Base-by-base conservation (phyloP, 2,329 filamentous ascomycete genomes). In the Ceratocystis alfenasii region DNA sequence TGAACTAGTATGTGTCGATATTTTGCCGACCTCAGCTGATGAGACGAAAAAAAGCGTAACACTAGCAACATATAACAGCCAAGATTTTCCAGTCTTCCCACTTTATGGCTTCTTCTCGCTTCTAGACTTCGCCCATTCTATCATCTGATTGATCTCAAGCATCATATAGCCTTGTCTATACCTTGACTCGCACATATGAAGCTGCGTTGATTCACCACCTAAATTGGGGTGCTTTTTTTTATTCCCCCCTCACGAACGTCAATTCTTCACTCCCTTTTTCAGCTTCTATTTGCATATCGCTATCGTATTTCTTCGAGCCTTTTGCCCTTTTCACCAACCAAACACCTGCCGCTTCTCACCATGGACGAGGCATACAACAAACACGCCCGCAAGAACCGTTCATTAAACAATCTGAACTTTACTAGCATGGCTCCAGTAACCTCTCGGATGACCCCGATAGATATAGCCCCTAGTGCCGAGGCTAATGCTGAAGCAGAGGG, bases 361-460 rank as follows among this genome's bases (percentile, higher is more conserved):
- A 83, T 86, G 83, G 84, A 86, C 69, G 76, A 80, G 68, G 81
- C 82, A 67, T 85, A 83, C 73, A 83, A 82, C 69, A 83, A 83
- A 69, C 82, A 85, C 72, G 77, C 82, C 64, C 79, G 82, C 68
- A 81, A 81, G 69, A 83, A 84, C 74, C 81, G 80, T 71, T 79
- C 81, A 70, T 85, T 84, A 25, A 78, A 79, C 33, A 81, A 79
- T 62, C 81, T 73, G 76, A 86, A 69, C 81, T 82, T 71, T 81
- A 84, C 67, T 80, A 33, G 81, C 15, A 82, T 87, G 67, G 84
- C 83, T n/a, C 85, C 85, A 33, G 75, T 87, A 65, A 87, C 84
- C 28, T 79, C 81, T 63, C 83, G 81, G 72, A 77, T 87, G 7
- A 83, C 84, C 53, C 75, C 86, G 66, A 76, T 78, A 68, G 82